Base-by-base conservation (phyloP, 2,329 filamentous ascomycete species). In the Aspergillus vadensis region DNA sequence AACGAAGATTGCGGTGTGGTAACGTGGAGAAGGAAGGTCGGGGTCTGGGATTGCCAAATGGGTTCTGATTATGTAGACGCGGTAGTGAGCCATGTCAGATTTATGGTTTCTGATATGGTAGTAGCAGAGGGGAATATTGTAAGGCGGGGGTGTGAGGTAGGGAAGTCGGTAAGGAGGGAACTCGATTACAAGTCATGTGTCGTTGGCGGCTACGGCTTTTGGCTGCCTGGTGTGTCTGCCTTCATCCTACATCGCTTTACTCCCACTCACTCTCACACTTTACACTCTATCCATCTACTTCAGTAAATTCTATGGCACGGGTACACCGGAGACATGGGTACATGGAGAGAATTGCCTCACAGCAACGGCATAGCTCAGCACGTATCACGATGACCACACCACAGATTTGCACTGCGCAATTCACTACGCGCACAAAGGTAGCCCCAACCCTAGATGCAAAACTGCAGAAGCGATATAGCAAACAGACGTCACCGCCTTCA, bases 1-100 rank as follows among this genome's bases (percentile, higher is more conserved):
- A 27, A 65, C 58, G 49, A 65, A 60, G 5, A 65, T 57, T 15
- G 44, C 48, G 3, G 52, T 60, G 43, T 65, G 61, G 21, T 59
- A 59, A 15, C 61, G 41, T 4, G 56, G 44, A n/a, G 25, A 55
- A 10, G 55, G 38, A 3, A 51, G 14, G n/a, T 63, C 63, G 19
- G 63, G 61, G 38, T 63, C 58, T 38, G 61, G 55, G 0, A 65
- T 32, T 10, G 56, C 27, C 19, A 65, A 58, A 17, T 43, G 30
- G 56, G 44, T 58, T 39, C 25, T 21, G 23, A 49, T 41, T 43
- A 60, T 44, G 47, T 47, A 60, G 57, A 62, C 60, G 15, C 49
- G 27, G 38, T 55, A 23, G 8, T 57, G 7, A 8, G 53, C 0
- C 59, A 61, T 63, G 49, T 5, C 30, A 36, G 23, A 12, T 38